Evolutionary conservation across 2,329 filamentous ascomycete species (phyloP), one percentile per base, ranked within the genome.

Genomic region (Trematosphaeria pertusa): DNA sequence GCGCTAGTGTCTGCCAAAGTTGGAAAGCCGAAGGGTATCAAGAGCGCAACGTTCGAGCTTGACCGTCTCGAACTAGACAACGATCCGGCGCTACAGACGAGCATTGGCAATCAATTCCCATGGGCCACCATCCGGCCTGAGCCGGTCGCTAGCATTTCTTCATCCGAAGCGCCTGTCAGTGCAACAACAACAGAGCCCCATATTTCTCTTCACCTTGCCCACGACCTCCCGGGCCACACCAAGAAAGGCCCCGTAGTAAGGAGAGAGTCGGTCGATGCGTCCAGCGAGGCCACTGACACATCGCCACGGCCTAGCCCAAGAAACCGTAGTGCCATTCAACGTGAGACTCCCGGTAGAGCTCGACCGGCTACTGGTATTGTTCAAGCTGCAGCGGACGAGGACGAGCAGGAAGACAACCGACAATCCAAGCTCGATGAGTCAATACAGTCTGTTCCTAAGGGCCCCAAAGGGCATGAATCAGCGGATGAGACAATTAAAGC

Each of bases 31-130:
- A 31, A 28, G 11, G 50, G 49, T 7, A 14, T 53, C 5, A 46
- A 46, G 41, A 30, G 21, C 12, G 46, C 52, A 21, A 33, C 42
- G 3, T 48, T 56, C 20, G 37, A 50, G 32, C 40, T 56, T 26
- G 41, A 50, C 11, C 20, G 38, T 17, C 12, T 31, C 5, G 35
- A 44, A 32, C 3, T 40, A 4, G 19, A 28, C n/a, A 28, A 24
- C 12, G 28, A 50, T 24, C 43, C 32, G 4, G 17, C 12, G 12
- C 36, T 52, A 5, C 37, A 45, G 17, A 21, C 17, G 10, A 36
- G 14, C 5, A 40, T 56, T 5, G 40, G 34, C 28, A 36, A 48
- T 12, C 37, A n/a, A n/a, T 48, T 43, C 33, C 47, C 53, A 11
- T 47, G 47, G 47, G 46, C 42, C 4, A 19, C 38, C 4, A 40